A percentile compares a stretch with the other conserved stretches of the same genome.
Evolutionary conservation across 1,139 yeast genomes (phyloP).

Genomic region (Blastobotrys proliferans): DNA sequence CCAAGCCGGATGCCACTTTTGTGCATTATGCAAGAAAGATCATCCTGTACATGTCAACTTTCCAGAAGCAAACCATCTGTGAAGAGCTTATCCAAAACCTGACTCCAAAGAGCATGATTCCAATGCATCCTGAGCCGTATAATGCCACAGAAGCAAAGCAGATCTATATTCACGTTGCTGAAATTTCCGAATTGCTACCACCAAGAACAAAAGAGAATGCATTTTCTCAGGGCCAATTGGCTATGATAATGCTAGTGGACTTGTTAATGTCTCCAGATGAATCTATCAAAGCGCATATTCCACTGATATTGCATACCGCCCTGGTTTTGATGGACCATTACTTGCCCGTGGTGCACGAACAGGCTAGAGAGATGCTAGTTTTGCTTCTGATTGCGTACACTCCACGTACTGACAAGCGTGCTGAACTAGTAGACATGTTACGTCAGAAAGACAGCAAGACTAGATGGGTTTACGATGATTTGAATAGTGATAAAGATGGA

Average conservation of each 20-base stretch:
- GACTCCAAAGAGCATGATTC: constrained; percentile 85
- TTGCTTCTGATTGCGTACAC: constrained; percentile 64
- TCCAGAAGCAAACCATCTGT: constrained; percentile 53
- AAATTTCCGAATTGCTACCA: constrained; percentile 56
- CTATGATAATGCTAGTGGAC: constrained; percentile 81
- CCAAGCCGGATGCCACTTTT: constrained; percentile 65
- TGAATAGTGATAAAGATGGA: constrained; percentile 70
- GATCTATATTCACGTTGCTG: constrained; percentile 70
- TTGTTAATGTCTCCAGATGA: constrained; percentile 49
- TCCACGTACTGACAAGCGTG: constrained; percentile 41
- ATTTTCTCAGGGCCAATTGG: constrained; percentile 83
- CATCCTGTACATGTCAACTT: constrained; percentile 64
- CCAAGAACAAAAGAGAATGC: constrained; percentile 66
- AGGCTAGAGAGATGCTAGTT: constrained; percentile 71
- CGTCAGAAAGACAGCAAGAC: constrained; percentile 40
- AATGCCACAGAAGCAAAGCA: constrained; percentile 32
- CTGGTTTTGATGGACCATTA: constrained; percentile 86
- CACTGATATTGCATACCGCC: constrained; percentile 77
- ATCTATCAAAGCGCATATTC: constrained; percentile 43
- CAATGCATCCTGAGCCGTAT: constrained; percentile 46
- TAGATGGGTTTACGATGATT: constrained; percentile 85
- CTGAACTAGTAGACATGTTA: constrained; percentile 48
- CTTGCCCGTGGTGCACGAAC: constrained; percentile 74
- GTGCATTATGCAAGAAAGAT: constrained; percentile 80
- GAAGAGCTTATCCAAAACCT: constrained; percentile 65